Evolutionary conservation across 2,329 filamentous ascomycete species (phyloP).

Genomic region (Fusarium sp.): DNA sequence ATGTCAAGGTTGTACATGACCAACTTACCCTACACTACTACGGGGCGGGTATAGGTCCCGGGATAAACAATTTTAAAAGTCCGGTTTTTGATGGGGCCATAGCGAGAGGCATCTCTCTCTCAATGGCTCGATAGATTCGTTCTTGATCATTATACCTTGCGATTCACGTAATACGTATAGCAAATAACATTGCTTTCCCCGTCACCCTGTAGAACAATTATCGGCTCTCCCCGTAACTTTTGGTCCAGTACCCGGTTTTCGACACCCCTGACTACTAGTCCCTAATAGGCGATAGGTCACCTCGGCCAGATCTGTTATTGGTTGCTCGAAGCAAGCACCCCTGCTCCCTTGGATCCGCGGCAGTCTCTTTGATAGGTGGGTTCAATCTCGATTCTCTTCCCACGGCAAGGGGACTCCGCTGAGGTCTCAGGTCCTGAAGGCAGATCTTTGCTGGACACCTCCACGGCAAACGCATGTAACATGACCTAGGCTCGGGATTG

Average conservation of each 20-base stretch:
- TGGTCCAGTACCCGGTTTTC: too few species aligned
- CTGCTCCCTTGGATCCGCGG: not conserved
- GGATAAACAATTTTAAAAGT: not conserved
- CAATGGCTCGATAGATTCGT: not conserved
- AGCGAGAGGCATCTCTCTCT: not conserved
- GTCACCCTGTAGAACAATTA: not conserved
- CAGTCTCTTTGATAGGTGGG: not conserved
- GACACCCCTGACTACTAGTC: too few species aligned
- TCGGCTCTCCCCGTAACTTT: too few species aligned
- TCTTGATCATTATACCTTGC: not conserved
- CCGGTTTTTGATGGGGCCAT: not conserved
- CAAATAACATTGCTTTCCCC: not conserved
- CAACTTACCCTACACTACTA: not conserved
- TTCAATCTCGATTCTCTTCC: not conserved
- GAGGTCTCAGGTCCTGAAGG: not conserved
- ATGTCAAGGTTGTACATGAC: not conserved
- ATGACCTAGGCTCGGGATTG: not conserved
- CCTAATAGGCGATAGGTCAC: not conserved
- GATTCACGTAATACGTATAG: too few species aligned
- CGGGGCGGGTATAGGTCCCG: not conserved
- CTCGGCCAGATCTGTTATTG: not conserved
- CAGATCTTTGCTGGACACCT: not conserved
- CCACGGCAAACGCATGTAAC: not conserved
- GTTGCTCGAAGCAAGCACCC: not conserved
- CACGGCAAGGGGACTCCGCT: not conserved